Base-by-base conservation (phyloP, 768 basidiomycete genomes). In the Boletus sensibilis region DNA sequence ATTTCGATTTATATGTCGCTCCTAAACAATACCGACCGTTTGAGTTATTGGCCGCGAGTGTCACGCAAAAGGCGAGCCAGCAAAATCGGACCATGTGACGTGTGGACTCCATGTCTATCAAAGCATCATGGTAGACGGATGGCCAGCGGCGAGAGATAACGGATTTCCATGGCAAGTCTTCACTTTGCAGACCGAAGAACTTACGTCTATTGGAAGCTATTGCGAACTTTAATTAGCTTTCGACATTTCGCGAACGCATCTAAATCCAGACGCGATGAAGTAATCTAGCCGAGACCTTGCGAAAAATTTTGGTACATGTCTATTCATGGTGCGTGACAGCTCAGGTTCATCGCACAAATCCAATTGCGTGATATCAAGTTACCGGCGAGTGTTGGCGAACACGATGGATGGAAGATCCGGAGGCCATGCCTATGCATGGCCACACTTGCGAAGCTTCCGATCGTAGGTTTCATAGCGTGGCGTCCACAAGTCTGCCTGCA, bases 401-500 rank as follows among this genome's bases (percentile, higher is more conserved):
- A 62, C 57, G 66, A 57, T 57, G 60, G 18, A 38, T 23, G 43
- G 52, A 60, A 58, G 66, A 68, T 68, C 66, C 67, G 67, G 43
- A 46, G 49, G 61, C 47, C 64, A 42, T 66, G 61, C 46, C 2
- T 16, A 29, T 49, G 56, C 44, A 31, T 66, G 53, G 46, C 52
- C 38, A n/a, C 20, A 23, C 40, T 42, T 34, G 57, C 21, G 33
- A 51, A 21, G 47, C 54, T 50, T 52, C 45, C 45, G 45, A 53
- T 52, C 35, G 35, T 34, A 46, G 38, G 21, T 48, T 29, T 52
- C 50, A 35, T 54, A 38, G 48, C 59, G 57, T 68, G 66, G 52
- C 44, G n/a, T 52, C 60, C 60, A 58, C 57, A 58, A 66, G 67
- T 57, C 50, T 65, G 63, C 65, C 57, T 66, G 65, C 66, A 65